These are phyloP conservation scores for Thozetella sp. DNA, from an alignment of 495 filamentous ascomycete genomes.

Conservation along the genomic window DNA sequence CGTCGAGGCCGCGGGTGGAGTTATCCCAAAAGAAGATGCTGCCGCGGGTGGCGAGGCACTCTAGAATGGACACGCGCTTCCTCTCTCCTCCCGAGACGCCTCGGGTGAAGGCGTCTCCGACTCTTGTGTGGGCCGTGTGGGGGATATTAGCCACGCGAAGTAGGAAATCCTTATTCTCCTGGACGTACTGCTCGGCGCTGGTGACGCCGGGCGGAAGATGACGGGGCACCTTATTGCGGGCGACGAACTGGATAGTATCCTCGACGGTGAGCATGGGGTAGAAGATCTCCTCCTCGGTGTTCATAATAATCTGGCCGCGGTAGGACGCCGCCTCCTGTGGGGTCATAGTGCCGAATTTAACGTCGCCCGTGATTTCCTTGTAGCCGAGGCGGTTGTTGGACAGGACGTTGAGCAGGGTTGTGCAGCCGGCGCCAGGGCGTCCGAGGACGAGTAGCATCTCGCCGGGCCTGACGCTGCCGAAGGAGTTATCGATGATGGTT, in stretches of 20 bases:
- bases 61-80: slow-evolving; percentile 47
- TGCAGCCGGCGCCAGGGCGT: slow-evolving; percentile 71
- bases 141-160: slow-evolving; percentile 50
- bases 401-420: slow-evolving; percentile 70
- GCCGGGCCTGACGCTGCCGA: slow-evolving; percentile 45
- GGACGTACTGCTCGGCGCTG: slow-evolving; percentile 57
- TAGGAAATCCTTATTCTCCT: slow-evolving; percentile 66
- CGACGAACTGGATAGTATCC: slow-evolving; percentile 70
- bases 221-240: slow-evolving; percentile 69
- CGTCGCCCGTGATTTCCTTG: slow-evolving; percentile 61
- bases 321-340: slow-evolving; percentile 36
- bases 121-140: slow-evolving; percentile 74
- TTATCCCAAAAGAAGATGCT: slow-evolving; percentile 53
- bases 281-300: slow-evolving; percentile 76
- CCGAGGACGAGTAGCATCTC: slow-evolving; percentile 70
- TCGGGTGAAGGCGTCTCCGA: slow-evolving; percentile 78
- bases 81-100: slow-evolving; percentile 61
- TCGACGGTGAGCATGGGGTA: slow-evolving; percentile 73
- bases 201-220: slow-evolving; percentile 40
- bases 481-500: slow-evolving; percentile 49
- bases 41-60: slow-evolving; percentile 21
- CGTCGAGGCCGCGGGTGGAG: slow-evolving; percentile 49
- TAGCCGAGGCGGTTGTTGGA: slow-evolving; percentile 69
- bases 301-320: slow-evolving; percentile 56
- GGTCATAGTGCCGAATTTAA: slow-evolving; percentile 66